Percentiles rank a stretch among this genome's conserved stretches.
These are phyloP conservation scores for Aspergillus coremiiformis DNA, from an alignment of 495 filamentous ascomycete genomes.

Conservation along the genomic window DNA sequence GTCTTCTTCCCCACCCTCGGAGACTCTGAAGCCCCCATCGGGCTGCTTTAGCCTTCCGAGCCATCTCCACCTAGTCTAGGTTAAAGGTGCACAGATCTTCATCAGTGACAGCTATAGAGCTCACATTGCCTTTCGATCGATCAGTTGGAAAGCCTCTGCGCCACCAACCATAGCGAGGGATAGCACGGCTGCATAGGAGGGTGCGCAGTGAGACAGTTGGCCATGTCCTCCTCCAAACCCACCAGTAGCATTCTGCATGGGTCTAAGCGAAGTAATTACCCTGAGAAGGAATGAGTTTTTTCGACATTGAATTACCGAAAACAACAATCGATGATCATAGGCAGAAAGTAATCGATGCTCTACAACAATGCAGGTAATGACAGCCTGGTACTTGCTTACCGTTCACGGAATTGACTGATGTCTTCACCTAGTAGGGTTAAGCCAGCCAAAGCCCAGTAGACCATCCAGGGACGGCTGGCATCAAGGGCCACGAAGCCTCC, in stretches of 20 bases:
- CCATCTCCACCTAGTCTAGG: conserved; percentile 63
- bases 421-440: conserved; percentile 70
- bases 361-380: not conserved
- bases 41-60: conserved; percentile 73
- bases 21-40: conserved; percentile 77
- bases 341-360: not conserved
- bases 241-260: conserved; percentile 74
- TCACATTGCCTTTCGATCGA: conserved; percentile 73
- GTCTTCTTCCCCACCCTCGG: conserved; percentile 79
- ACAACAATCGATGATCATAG: not conserved
- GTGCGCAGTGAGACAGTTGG: conserved; percentile 77
- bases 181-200: conserved; percentile 78
- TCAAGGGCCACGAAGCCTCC: conserved; percentile 60
- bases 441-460: conserved; percentile 81
- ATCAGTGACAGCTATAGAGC: conserved; percentile 17
- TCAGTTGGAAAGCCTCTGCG: conserved; percentile 58
- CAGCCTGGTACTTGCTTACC: conserved; percentile 33
- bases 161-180: conserved; percentile 70
- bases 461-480: conserved; percentile 81
- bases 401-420: conserved; percentile 57
- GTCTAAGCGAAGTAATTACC: conserved; percentile 60
- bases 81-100: conserved; percentile 13
- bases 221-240: conserved; percentile 94
- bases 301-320: not conserved
- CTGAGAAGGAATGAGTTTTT: conserved; percentile 25